phyloP scores from a whole-genome alignment of 2,329 filamentous ascomycete genomes.

The Pseudogymnoascus sp. region DNA sequence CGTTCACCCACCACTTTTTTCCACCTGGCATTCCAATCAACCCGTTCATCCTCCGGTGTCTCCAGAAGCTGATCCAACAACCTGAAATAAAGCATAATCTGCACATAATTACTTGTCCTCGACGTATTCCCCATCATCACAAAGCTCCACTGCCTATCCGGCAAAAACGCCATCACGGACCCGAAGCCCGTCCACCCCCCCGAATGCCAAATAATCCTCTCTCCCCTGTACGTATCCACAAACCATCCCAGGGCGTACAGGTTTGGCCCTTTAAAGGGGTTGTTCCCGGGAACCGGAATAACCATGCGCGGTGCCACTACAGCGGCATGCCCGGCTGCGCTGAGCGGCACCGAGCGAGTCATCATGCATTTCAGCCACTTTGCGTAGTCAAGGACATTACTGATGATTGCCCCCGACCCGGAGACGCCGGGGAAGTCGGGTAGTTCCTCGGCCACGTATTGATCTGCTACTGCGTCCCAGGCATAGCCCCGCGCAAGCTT shows the following conservation, averaged over 20 bases:
- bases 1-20: conserved; percentile 18
- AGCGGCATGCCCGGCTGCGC: conserved; percentile 25
- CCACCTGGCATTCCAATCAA: conserved; percentile 29
- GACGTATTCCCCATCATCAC: conserved; percentile 38
- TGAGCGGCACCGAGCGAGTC: conserved; percentile 29
- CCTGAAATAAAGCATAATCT: conserved; percentile 29
- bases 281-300: conserved; percentile 10
- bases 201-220: conserved; percentile 34
- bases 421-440: conserved; percentile 27
- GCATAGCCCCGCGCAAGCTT: conserved; percentile 36
- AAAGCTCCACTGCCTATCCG: conserved; percentile 35
- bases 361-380: conserved; percentile 44
- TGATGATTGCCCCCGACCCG: conserved; percentile 39
- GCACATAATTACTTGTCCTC: conserved; percentile 30
- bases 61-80: conserved; percentile 35
- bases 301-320: conserved; percentile 30
- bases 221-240: conserved; percentile 33
- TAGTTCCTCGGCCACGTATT: conserved; percentile 20
- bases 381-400: conserved; percentile 41
- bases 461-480: conserved; percentile 27
- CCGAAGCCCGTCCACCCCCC: conserved; percentile 39
- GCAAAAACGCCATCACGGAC: conserved; percentile 37
- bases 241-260: conserved; percentile 36
- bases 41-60: conserved; percentile 27
- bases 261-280: conserved; percentile 26